Conservation (phyloP, 169 alveolate genomes). For the Blepharisma undulans region DNA sequence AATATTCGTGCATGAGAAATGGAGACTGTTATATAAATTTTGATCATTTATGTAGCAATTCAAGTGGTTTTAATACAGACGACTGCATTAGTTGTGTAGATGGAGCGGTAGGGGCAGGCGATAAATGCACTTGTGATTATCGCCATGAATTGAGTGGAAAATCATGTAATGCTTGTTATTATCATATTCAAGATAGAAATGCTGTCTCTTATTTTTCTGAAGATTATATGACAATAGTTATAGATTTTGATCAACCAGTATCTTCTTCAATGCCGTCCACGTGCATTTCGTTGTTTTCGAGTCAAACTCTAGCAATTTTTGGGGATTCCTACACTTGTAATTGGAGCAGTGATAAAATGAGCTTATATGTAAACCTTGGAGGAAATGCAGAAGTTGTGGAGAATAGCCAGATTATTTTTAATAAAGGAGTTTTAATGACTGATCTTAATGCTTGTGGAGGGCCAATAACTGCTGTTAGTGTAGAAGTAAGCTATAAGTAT, state of each 20-base stretch:
- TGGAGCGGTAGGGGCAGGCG: background rate
- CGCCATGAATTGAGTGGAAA: background rate
- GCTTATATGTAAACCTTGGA: background rate
- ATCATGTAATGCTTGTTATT: background rate
- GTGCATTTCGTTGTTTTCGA: background rate
- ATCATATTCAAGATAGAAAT: background rate
- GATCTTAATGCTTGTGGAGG: constrained; percentile 7
- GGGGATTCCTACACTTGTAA: background rate
- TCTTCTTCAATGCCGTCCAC: background rate
- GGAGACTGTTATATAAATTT: background rate
- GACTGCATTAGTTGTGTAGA: background rate
- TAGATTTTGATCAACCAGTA: background rate
- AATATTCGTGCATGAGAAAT: background rate
- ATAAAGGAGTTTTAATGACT: background rate
- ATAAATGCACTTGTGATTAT: background rate
- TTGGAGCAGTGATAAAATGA: background rate
- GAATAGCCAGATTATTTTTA: background rate
- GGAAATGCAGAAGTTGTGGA: background rate
- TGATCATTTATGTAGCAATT: background rate
- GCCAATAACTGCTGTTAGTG: background rate
- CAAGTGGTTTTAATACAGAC: background rate
- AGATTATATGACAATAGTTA: background rate
- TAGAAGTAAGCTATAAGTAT: background rate
- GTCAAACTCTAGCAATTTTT: background rate
- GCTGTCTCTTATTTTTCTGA: background rate